Evolutionary conservation across 2,329 filamentous ascomycete species (phyloP).

Genomic region (Trichophyton benhamiae): DNA sequence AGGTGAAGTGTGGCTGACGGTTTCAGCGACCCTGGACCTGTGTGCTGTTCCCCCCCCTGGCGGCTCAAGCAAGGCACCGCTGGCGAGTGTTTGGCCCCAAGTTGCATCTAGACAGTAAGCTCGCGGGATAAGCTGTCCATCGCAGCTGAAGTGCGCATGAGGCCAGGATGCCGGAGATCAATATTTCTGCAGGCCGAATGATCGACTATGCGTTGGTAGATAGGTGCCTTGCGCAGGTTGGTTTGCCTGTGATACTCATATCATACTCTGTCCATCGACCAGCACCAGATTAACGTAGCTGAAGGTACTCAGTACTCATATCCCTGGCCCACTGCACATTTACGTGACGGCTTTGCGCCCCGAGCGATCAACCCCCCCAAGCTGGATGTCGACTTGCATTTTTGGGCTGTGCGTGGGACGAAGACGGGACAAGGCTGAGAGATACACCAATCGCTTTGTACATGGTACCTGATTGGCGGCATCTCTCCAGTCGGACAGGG

Average conservation of each 20-base stretch:
- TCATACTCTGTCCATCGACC: no score
- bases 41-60: background rate
- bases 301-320: background rate
- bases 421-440: background rate
- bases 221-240: no score
- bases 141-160: background rate
- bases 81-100: background rate
- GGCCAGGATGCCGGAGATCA: background rate
- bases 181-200: background rate
- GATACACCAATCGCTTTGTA: background rate
- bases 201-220: background rate
- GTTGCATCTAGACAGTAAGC: background rate
- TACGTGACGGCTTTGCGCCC: background rate
- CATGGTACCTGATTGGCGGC: background rate
- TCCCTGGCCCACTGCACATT: background rate
- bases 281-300: no score
- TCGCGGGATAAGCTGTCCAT: background rate
- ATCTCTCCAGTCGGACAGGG: background rate
- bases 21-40: background rate
- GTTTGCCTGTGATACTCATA: background rate
- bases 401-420: background rate
- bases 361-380: background rate
- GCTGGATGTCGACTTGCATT: background rate
- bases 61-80: background rate
- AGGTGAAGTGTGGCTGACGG: slow-evolving; percentile 1